Evolutionary conservation across 2,329 filamentous ascomycete species (phyloP), one percentile per base, ranked within the genome.

Genomic region (Dichotomopilus funicola): DNA sequence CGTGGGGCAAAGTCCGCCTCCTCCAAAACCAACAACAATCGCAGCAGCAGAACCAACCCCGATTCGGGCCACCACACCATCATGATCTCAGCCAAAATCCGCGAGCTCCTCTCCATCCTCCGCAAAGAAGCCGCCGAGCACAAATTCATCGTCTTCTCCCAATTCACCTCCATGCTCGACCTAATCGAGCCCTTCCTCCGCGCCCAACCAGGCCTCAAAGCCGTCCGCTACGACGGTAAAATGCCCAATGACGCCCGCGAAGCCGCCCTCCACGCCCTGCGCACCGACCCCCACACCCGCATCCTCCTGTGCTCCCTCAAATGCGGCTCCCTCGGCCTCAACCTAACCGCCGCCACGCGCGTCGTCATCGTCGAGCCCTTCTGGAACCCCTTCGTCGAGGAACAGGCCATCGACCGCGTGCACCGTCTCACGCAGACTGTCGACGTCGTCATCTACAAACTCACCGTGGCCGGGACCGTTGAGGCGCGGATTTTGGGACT

Each of bases 351-450:
- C 0, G 94, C 94, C 8, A 94, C 88, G 59, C 82, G 94, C 13
- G 94, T 99, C 3, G 85, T 99, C 51, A 95, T 99, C 63, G 78
- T 99, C 44, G 94, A 99, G 71, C 94, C 94, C 0, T 99, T 99
- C 72, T 99, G 94, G 94, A 99, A 99, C 70, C 94, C 91, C 34
- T 99, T 99, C 67, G 90, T 99, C 37, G 94, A 99, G 75, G 94
- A 99, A 70, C 94, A 99, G 77, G 94, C 94, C 49, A 99, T 99
- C 64, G 94, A 99, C 71, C 90, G 94, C 53, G 94, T 99, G 33
- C 94, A 99, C 69, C 90, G 94, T n/a, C 86, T 99, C 52, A 97
- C 95, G 42, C 94, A 99, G 72, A 96, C 90, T 1, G 80, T 92
- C 42, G 91, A 97, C 67, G 94, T 99, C 37, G 83, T 92, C 54